A percentile compares a stretch with the other conserved stretches of the same genome.
Conservation (phyloP, 192 early-diverging fungal species). For the Neocallimastix lanati region DNA sequence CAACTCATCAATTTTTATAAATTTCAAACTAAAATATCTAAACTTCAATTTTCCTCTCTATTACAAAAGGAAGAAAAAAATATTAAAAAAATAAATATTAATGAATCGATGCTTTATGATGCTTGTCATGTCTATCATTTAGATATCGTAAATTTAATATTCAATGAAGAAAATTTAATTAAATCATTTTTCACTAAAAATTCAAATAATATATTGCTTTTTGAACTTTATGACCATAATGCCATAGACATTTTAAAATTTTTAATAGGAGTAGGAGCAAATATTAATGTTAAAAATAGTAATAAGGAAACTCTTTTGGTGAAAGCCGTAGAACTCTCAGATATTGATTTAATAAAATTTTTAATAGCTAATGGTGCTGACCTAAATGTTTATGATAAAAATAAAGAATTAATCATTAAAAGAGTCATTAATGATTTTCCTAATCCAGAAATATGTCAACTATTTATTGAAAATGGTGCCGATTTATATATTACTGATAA, state of each 20-base stretch:
- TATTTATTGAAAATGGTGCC: neutral
- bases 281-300: neutral
- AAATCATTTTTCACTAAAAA: neutral
- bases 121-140: neutral
- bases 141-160: neutral
- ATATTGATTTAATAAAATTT: neutral
- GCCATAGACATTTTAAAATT: neutral
- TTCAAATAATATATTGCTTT: neutral
- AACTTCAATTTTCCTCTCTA: neutral
- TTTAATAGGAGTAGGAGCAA: neutral
- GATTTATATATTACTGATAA: neutral
- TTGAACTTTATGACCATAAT: neutral
- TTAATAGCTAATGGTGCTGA: neutral
- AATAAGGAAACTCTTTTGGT: neutral
- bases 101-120: neutral
- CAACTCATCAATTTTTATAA: neutral
- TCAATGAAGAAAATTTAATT: neutral
- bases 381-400: neutral
- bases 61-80: neutral
- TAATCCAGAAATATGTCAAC: neutral
- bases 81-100: neutral
- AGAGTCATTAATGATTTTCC: neutral
- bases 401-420: neutral
- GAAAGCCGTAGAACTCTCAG: neutral
- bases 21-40: neutral